Conservation (phyloP, 1,139 yeast genomes). For the Suhomyces bolitotheri region DNA sequence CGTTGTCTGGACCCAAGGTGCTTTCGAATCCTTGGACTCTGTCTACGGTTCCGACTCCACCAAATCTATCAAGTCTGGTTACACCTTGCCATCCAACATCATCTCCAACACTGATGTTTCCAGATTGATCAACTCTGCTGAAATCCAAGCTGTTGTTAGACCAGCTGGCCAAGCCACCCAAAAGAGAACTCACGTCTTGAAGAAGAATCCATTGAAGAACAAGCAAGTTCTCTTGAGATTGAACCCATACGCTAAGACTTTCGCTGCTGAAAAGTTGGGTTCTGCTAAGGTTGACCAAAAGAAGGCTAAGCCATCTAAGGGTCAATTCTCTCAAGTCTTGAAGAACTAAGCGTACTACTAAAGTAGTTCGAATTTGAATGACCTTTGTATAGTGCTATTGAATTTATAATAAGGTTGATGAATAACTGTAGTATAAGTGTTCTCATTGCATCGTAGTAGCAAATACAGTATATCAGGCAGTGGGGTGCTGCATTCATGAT, state of each 20-base stretch:
- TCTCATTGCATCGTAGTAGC: background rate
- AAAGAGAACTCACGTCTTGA: conserved; percentile 92
- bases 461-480: too few species aligned
- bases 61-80: conserved; percentile 83
- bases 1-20: conserved; percentile 99
- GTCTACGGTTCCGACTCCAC: conserved; percentile 95
- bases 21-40: conserved; percentile 94
- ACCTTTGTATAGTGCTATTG: conserved; percentile 6
- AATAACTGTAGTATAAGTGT: background rate
- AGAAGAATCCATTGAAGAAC: conserved; percentile 99
- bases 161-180: conserved; percentile 94
- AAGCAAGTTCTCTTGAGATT: conserved; percentile 96
- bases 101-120: conserved; percentile 94
- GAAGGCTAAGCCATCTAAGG: conserved; percentile 67
- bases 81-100: conserved; percentile 92
- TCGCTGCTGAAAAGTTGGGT: conserved; percentile 88
- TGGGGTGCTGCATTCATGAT: too few species aligned
- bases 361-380: background rate
- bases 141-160: conserved; percentile 95
- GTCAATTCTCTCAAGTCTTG: conserved; percentile 68
- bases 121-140: conserved; percentile 98
- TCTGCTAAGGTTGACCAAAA: conserved; percentile 74
- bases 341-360: conserved; percentile 38
- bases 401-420: conserved; percentile 1
- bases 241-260: conserved; percentile 99